Evolutionary conservation across 495 filamentous ascomycete species (phyloP), one percentile per base, ranked within the genome.

Genomic region (Daldinia childiae): DNA sequence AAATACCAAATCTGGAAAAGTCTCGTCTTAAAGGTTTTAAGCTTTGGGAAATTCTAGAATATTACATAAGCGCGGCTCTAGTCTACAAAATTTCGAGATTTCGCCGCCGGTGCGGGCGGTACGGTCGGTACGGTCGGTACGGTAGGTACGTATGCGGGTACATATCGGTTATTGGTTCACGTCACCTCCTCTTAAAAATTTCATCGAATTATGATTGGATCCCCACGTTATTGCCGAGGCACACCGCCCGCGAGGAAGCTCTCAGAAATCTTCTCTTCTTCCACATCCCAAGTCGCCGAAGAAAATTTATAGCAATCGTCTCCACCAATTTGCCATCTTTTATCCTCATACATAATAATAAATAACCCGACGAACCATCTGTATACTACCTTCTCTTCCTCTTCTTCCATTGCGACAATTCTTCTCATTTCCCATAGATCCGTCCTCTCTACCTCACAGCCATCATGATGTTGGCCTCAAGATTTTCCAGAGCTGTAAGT

Each of bases 401-500:
- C 51, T 66, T 70, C 65, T 58, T 55, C 78, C 26, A 17, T 30
- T 30, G 50, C 50, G 50, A 48, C 4, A 54, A 30, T 74, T 58
- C 68, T 65, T 68, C 68, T 41, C 64, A 56, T 36, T 67, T 48
- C 71, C 66, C 80, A 76, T 71, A 76, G 64, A 51, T 52, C 27
- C 57, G 50, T 15, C 48, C 52, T 29, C 48, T 45, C 51, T 79
- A 81, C 82, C 48, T 78, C 82, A 64, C 61, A 72, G 64, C 56
- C 69, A 54, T 82, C 83, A 88, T 71, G 62, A 92, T 92, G 90
- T 79, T 91, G 80, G 82, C 90, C 58, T 79, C 88, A 76, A 84
- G 88, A 74, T 80, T 92, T 68, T 82, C 88, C 66, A 84, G 89
- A 79, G 90, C 87, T 82, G 93, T 97, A 90, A 85, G 90, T 88